Evolutionary conservation across 2,329 filamentous ascomycete species (phyloP).

Genomic region (Cephalotrichum gorgonifer): DNA sequence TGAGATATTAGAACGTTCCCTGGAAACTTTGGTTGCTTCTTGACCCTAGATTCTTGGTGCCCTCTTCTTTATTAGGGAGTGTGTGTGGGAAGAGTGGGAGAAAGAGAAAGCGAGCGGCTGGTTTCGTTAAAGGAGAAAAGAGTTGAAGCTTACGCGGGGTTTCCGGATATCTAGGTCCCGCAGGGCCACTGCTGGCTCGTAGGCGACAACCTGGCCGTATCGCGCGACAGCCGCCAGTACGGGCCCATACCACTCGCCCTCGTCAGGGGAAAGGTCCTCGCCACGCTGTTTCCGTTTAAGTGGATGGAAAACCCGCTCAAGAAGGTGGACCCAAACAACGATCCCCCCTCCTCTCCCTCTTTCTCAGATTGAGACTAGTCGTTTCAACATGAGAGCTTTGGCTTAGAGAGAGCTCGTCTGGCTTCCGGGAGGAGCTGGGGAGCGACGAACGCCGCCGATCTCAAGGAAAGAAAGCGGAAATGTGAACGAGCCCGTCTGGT

Average conservation of each 20-base stretch:
- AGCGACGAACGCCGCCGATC: no score
- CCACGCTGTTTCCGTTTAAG: slow-evolving; percentile 42
- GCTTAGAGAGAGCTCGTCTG: no score
- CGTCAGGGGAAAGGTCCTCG: slow-evolving; percentile 73
- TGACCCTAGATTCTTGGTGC: no score
- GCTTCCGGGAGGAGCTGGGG: no score
- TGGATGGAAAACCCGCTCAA: slow-evolving; percentile 36
- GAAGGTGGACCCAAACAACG: background rate
- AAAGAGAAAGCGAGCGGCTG: no score
- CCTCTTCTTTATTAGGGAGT: no score
- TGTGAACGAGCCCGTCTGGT: no score
- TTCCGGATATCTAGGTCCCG: slow-evolving; percentile 73
- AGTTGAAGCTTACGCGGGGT: background rate
- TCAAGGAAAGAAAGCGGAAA: no score
- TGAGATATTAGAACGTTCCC: slow-evolving; percentile 16
- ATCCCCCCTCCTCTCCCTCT: no score
- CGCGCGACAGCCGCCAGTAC: slow-evolving; percentile 76
- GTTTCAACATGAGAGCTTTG: no score
- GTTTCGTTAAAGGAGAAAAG: background rate
- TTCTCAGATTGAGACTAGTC: no score
- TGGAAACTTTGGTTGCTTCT: background rate
- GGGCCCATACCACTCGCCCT: slow-evolving; percentile 80
- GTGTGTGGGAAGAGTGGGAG: no score
- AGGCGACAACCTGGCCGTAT: slow-evolving; percentile 79
- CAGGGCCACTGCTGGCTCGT: slow-evolving; percentile 85